A percentile compares a stretch with the other conserved stretches of the same genome.
These are phyloP conservation scores for Castanea mollissima DNA, from an alignment of 306 rosid species.

Conservation along the genomic window DNA sequence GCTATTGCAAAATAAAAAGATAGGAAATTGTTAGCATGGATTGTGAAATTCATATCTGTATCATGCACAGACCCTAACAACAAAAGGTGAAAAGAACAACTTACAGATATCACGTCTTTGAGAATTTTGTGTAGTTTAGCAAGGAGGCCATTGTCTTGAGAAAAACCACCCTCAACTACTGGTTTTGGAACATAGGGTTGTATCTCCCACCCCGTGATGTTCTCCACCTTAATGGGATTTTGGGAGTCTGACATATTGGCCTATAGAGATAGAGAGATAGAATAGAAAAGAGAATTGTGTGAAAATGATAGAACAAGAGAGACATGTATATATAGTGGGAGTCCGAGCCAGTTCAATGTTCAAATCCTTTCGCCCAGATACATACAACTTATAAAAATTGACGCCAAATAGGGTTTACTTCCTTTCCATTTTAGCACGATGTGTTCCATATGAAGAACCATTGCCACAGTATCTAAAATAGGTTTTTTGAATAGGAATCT, in stretches of 20 bases:
- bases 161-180: background rate
- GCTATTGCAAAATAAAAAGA: background rate
- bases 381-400: background rate
- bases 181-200: background rate
- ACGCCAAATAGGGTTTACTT: background rate
- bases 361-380: background rate
- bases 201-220: background rate
- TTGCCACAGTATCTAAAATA: background rate
- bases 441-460: background rate
- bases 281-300: background rate
- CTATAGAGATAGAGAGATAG: background rate
- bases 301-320: background rate
- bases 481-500: background rate
- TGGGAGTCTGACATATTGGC: background rate
- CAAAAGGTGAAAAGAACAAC: background rate
- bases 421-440: background rate
- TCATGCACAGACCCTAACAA: background rate
- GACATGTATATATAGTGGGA: background rate
- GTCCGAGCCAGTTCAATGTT: background rate
- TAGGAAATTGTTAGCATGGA: background rate
- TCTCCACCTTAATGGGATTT: background rate
- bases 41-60: background rate
- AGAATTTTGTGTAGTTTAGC: background rate
- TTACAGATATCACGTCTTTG: background rate
- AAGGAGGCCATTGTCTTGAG: background rate